Evolutionary conservation across 2,329 filamentous ascomycete genomes (phyloP).

Genomic region (Neonectria sp.): DNA sequence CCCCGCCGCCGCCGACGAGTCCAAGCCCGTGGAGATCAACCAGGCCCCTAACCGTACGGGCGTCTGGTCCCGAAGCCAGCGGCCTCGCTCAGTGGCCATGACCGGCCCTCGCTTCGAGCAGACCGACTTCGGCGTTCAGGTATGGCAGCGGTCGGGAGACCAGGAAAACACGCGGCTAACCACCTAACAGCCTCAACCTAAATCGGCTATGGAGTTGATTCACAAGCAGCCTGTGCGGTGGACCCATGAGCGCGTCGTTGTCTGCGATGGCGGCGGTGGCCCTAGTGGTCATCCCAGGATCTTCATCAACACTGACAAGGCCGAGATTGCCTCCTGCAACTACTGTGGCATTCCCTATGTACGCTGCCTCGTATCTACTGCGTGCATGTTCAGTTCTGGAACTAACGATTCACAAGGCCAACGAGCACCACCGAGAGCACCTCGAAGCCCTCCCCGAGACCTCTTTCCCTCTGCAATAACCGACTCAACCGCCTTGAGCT

Average conservation of each 20-base stretch:
- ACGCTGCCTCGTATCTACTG: conserved; percentile 57
- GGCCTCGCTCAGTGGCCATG: conserved; percentile 87
- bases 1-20: conserved; percentile 61
- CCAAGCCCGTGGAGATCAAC: conserved; percentile 64
- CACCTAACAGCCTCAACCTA: conserved; percentile 81
- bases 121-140: conserved; percentile 94
- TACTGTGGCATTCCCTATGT: conserved; percentile 97
- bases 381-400: background rate
- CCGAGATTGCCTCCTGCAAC: conserved; percentile 89
- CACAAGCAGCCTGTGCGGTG: conserved; percentile 96
- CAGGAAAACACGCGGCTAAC: conserved; percentile 38
- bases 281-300: conserved; percentile 91
- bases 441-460: conserved; percentile 86
- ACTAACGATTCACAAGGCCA: conserved; percentile 71
- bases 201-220: conserved; percentile 94
- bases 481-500: conserved; percentile 29
- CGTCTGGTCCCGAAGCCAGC: conserved; percentile 91
- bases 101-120: conserved; percentile 96
- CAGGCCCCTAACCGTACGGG: conserved; percentile 90
- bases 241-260: conserved; percentile 85
- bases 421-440: conserved; percentile 89
- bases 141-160: conserved; percentile 59
- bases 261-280: conserved; percentile 94
- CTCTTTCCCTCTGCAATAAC: conserved; percentile 81
- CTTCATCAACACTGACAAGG: conserved; percentile 99